Percentiles rank a stretch among this genome's conserved stretches.
phyloP scores from a whole-genome alignment of 345 rosid genomes.

The Carallia brachiata region DNA sequence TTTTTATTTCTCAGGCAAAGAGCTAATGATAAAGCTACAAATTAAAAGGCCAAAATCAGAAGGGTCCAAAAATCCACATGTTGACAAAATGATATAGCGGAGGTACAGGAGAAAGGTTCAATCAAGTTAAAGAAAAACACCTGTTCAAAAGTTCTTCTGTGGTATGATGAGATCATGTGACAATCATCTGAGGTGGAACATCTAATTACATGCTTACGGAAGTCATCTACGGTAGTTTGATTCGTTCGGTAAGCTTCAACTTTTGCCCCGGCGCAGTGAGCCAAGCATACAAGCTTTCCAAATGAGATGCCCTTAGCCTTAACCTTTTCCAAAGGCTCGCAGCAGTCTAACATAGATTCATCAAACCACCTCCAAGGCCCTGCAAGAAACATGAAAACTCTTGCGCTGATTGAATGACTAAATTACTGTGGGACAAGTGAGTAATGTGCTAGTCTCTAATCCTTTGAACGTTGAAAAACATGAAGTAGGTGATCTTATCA shows the following conservation, averaged over 20 bases:
- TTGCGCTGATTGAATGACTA: background rate
- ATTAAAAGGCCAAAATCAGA: too few species aligned
- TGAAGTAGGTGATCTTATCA: too few species aligned
- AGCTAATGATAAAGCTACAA: too few species aligned
- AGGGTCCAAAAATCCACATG: too few species aligned
- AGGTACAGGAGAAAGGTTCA: background rate
- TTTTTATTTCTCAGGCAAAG: too few species aligned
- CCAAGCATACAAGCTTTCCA: constrained; percentile 88
- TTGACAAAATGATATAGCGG: background rate
- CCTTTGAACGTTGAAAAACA: too few species aligned
- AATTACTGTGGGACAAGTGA: too few species aligned
- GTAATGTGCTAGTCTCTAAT: too few species aligned
- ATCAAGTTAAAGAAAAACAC: constrained; percentile 27
- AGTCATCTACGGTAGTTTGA: constrained; percentile 72
- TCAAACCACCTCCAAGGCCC: constrained; percentile 99
- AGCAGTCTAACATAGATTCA: constrained; percentile 91
- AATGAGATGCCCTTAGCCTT: constrained; percentile 81
- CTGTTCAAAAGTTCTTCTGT: constrained; percentile 69
- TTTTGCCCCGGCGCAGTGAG: constrained; percentile 88
- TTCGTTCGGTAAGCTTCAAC: constrained; percentile 80
- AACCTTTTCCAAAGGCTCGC: constrained; percentile 83
- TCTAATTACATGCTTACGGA: constrained; percentile 55
- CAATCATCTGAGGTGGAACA: constrained; percentile 72
- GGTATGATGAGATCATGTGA: constrained; percentile 80
- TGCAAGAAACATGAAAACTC: constrained; percentile 26